Evolutionary conservation across 495 filamentous ascomycete genomes (phyloP), one percentile per base, ranked within the genome.

Genomic region (Hypoxylon perforatum): DNA sequence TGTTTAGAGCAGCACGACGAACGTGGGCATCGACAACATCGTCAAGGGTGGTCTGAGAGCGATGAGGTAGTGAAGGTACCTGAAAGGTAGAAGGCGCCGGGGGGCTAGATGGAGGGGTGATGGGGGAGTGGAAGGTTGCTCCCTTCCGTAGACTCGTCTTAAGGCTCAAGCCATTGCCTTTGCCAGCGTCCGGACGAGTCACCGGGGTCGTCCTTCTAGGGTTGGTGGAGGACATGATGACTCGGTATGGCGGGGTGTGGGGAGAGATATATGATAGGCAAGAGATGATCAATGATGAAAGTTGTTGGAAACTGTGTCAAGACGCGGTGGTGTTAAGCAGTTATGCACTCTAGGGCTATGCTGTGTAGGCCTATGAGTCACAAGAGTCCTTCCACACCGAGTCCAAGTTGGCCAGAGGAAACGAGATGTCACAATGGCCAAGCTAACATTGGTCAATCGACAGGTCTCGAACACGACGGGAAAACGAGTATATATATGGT

Each of bases 21-120:
- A 80, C 78, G 59, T 84, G 79, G 49, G 84, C 80, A 56, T 79
- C 84, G 74, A 86, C 81, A 59, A 85, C 82, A 84, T 86, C 83
- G 78, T 90, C 85, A 45, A 87, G 78, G 69, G 78, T 86, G 60
- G 87, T 87, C 56, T 87, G 83, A 11, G 88, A 87, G 38, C 88
- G 87, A 50, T 81, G 81, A 63, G 85, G 84, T 38, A 88, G 78
- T 33, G 78, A 73, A 8, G 81, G 83, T 48, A 80, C 77, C 58
- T 79, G 80, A 69, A 85, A 83, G 42, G 70, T 42, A 62, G 77
- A 66, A 21, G 67, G 70, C 36, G 84, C 77, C 0, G 79, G 74
- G 42, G 70, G 63, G 28, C 80, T 75, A 45, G 76, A 70, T 50
- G 78, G 77, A 47, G 82, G 77, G 41, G 80, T 78, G 45, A 72